These are phyloP conservation scores for Xylariaceae sp. DNA, from an alignment of 2,329 filamentous ascomycete genomes.

Conservation along the genomic window DNA sequence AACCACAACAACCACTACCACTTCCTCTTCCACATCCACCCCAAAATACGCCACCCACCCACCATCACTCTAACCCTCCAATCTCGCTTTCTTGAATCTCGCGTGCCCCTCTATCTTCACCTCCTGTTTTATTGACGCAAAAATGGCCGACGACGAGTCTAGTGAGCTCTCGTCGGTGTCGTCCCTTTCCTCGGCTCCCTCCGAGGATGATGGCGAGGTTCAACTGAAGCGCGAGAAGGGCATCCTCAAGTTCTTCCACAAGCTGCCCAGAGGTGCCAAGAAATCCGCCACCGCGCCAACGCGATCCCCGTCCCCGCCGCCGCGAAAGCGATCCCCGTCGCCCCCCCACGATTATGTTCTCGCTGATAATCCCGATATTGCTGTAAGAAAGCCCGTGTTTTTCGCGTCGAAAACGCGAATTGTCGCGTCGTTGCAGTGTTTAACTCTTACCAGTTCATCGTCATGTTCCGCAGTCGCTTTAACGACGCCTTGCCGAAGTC, in stretches of 20 bases:
- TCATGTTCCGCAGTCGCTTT: constrained; percentile 96
- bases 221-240: constrained; percentile 51
- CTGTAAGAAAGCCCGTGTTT: constrained; percentile 60
- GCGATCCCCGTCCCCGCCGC: constrained; percentile 59
- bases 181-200: constrained; percentile 40
- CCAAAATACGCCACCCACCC: constrained; percentile 10
- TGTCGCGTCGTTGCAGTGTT: constrained; percentile 43
- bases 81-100: not conserved
- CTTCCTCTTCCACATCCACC: constrained; percentile 11
- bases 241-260: constrained; percentile 66
- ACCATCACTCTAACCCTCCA: not conserved
- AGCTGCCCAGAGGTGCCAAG: constrained; percentile 45
- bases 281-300: constrained; percentile 37
- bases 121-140: constrained; percentile 22
- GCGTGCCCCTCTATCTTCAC: not conserved
- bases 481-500: constrained; percentile 84
- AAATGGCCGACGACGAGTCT: constrained; percentile 58
- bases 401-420: constrained; percentile 50
- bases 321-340: constrained; percentile 77
- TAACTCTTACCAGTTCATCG: constrained; percentile 69
- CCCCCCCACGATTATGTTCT: constrained; percentile 86
- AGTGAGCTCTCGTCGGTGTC: constrained; percentile 58
- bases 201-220: constrained; percentile 52
- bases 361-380: constrained; percentile 86
- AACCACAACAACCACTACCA: not conserved